These are phyloP conservation scores for Jackrogersella multiformis DNA, from an alignment of 495 filamentous ascomycete genomes.

Conservation along the genomic window DNA sequence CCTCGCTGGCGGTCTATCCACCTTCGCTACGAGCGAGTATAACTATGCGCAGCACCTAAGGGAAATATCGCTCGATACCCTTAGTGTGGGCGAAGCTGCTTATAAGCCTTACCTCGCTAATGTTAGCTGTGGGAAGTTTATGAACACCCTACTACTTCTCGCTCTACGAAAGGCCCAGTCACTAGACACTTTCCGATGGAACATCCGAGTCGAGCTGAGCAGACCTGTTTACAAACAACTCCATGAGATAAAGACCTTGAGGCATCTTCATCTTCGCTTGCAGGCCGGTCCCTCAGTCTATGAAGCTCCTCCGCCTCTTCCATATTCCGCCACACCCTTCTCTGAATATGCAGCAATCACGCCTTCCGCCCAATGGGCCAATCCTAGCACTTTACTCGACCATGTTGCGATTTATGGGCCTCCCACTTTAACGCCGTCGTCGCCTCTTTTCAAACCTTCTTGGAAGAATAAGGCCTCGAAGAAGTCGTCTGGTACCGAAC, in stretches of 20 bases:
- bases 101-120: conserved; percentile 59
- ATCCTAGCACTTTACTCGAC: conserved; percentile 2
- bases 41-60: conserved; percentile 66
- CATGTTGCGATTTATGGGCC: conserved; percentile 1
- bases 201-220: conserved; percentile 68
- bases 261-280: conserved; percentile 67
- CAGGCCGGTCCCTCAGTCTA: conserved; percentile 61
- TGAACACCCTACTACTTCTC: conserved; percentile 68
- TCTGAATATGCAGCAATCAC: conserved; percentile 11
- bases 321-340: conserved; percentile 28
- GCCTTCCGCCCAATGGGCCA: conserved; percentile 35
- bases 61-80: conserved; percentile 59
- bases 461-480: conserved; percentile 39
- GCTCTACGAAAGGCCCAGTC: conserved; percentile 61
- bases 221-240: conserved; percentile 65
- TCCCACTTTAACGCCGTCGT: conserved; percentile 9
- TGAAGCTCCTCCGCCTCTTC: conserved; percentile 54
- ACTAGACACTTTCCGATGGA: conserved; percentile 69
- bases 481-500: conserved; percentile 40
- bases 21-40: conserved; percentile 67
- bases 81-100: conserved; percentile 53
- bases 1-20: conserved; percentile 65
- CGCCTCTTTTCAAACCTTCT: conserved; percentile 4
- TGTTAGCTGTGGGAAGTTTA: conserved; percentile 65
- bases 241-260: conserved; percentile 60